Evolutionary conservation across 1,284 basidiomycete species (phyloP).

Genomic region (Chiua sp.): DNA sequence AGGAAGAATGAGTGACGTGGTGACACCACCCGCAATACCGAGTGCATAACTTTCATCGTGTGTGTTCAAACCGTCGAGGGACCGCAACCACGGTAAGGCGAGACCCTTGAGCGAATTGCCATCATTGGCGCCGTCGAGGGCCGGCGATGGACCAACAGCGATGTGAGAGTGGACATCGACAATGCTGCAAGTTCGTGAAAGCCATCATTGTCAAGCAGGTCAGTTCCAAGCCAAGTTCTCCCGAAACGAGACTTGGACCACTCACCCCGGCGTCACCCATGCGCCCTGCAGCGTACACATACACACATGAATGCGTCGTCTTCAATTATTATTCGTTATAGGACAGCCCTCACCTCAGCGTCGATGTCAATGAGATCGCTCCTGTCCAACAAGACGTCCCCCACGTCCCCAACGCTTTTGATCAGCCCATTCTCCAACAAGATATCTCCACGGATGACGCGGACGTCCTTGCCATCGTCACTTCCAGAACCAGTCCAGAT

Average conservation of each 20-base stretch:
- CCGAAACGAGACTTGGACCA: not conserved
- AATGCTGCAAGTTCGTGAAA: constrained; percentile 27
- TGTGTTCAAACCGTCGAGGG: constrained; percentile 35
- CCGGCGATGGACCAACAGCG: constrained; percentile 54
- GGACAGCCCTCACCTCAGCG: constrained; percentile 26
- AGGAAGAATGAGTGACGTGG: constrained; percentile 69
- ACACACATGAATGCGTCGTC: not conserved
- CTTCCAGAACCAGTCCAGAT: constrained; percentile 80
- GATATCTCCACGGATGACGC: constrained; percentile 55
- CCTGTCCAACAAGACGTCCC: constrained; percentile 10
- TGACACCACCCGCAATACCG: constrained; percentile 55
- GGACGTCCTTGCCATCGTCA: constrained; percentile 44
- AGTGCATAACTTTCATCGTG: constrained; percentile 35
- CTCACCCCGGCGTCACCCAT: constrained; percentile 55
- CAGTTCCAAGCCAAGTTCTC: not conserved
- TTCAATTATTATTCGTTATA: not conserved
- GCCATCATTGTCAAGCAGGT: not conserved
- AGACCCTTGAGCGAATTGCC: constrained; percentile 47
- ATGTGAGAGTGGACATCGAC: constrained; percentile 73
- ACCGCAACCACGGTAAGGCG: constrained; percentile 44
- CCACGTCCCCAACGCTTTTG: constrained; percentile 47
- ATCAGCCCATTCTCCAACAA: constrained; percentile 61
- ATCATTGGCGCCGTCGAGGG: constrained; percentile 47
- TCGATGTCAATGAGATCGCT: constrained; percentile 18
- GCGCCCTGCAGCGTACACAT: constrained; percentile 38